These are phyloP conservation scores for Pseudogymnoascus sp. DNA, from an alignment of 2,329 filamentous ascomycete genomes.

Conservation along the genomic window DNA sequence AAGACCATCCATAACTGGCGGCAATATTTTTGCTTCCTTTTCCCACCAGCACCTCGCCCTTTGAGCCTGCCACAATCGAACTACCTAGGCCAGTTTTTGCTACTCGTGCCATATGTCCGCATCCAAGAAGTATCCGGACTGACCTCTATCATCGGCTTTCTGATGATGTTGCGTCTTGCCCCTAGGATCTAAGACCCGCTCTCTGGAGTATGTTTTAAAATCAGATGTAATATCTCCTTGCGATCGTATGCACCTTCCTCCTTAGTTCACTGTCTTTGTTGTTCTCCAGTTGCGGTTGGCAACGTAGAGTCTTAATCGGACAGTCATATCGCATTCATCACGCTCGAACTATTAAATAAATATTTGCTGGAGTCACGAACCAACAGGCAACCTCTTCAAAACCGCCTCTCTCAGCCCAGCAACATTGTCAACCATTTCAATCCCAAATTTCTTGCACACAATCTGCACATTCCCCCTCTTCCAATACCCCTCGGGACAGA, in stretches of 20 bases:
- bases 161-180: background rate
- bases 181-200: background rate
- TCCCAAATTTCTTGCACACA: slow-evolving; percentile 42
- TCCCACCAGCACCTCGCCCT: background rate
- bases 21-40: background rate
- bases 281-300: background rate
- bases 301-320: background rate
- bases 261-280: background rate
- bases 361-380: background rate
- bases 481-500: slow-evolving; percentile 44
- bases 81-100: background rate
- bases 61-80: background rate
- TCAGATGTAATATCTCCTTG: background rate
- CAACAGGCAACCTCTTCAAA: slow-evolving; percentile 25
- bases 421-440: slow-evolving; percentile 39
- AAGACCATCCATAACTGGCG: background rate
- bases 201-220: background rate
- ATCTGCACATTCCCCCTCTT: slow-evolving; percentile 56
- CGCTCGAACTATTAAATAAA: background rate
- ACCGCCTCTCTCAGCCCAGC: slow-evolving; percentile 35
- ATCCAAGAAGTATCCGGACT: background rate
- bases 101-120: background rate
- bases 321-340: background rate
- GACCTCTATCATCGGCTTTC: background rate
- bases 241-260: background rate